phyloP scores from a whole-genome alignment of 1,284 basidiomycete genomes.

The Ceratorhiza oryzae-sativae region DNA sequence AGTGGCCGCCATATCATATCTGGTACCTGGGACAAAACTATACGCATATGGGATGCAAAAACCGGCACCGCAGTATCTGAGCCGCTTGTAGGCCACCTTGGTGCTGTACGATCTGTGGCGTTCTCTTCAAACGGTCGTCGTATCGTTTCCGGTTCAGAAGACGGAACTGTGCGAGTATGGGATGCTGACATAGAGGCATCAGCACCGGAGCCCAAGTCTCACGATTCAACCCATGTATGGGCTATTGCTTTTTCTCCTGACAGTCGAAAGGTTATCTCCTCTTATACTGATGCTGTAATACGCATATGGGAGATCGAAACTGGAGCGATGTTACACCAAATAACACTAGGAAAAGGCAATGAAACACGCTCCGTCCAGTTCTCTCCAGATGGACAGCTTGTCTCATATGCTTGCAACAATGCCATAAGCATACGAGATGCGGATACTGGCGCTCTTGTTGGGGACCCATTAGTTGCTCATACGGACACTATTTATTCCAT shows the following conservation, averaged over 20 bases:
- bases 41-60: conserved; percentile 39
- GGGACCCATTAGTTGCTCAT: conserved; percentile 11
- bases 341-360: not conserved
- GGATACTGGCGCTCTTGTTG: not conserved
- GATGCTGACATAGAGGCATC: not conserved
- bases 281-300: conserved; percentile 2
- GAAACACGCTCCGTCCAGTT: conserved; percentile 18
- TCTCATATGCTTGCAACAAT: conserved; percentile 9
- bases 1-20: conserved; percentile 35
- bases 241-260: conserved; percentile 32
- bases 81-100: conserved; percentile 14
- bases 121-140: conserved; percentile 26
- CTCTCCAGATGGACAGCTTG: conserved; percentile 29
- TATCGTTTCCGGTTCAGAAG: conserved; percentile 23
- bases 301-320: conserved; percentile 29
- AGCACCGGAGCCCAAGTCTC: not conserved
- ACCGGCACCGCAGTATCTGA: not conserved
- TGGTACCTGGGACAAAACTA: conserved; percentile 39
- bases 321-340: not conserved
- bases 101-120: conserved; percentile 18
- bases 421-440: conserved; percentile 31
- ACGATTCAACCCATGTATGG: not conserved
- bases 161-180: conserved; percentile 34
- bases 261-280: conserved; percentile 8
- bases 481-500: conserved; percentile 16